phyloP scores from a whole-genome alignment of 108 stramenopile species.

The Nitzschia inconspicua region DNA sequence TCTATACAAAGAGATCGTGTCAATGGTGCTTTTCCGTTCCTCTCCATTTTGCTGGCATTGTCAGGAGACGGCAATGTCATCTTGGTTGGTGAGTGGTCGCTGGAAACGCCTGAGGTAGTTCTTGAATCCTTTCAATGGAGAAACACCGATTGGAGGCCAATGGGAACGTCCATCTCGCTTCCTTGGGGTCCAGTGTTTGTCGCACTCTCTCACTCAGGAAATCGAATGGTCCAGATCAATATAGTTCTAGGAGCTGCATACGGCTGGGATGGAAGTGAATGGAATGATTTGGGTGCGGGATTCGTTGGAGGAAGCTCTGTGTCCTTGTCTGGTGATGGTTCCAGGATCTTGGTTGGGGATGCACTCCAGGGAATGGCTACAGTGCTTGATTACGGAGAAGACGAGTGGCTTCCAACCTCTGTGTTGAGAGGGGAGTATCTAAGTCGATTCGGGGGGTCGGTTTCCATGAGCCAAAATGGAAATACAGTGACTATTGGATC shows the following conservation, averaged over 20 bases:
- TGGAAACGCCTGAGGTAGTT: neutral
- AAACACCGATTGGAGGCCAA: neutral
- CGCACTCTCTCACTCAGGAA: conserved; percentile 7
- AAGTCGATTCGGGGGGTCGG: no score
- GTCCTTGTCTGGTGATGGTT: conserved; percentile 1
- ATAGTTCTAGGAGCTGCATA: no score
- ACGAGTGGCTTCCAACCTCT: no score
- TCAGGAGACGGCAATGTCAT: neutral
- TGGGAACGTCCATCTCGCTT: neutral
- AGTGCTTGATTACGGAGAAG: conserved; percentile 13
- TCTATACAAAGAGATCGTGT: no score
- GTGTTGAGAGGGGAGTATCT: no score
- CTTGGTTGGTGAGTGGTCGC: conserved; percentile 1
- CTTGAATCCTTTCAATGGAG: conserved; percentile 1
- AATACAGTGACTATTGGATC: no score
- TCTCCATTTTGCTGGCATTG: conserved; percentile 4
- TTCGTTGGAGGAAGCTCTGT: conserved; percentile 11
- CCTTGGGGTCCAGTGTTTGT: conserved; percentile 3
- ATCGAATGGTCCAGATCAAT: neutral
- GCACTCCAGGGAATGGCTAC: neutral
- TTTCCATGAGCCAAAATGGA: no score
- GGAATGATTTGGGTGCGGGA: no score
- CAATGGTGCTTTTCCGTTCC: no score
- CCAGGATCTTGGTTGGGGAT: conserved; percentile 3
- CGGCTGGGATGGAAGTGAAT: neutral